Base-by-base conservation (phyloP, 805 yeast species). In the Candida ponderosae region DNA sequence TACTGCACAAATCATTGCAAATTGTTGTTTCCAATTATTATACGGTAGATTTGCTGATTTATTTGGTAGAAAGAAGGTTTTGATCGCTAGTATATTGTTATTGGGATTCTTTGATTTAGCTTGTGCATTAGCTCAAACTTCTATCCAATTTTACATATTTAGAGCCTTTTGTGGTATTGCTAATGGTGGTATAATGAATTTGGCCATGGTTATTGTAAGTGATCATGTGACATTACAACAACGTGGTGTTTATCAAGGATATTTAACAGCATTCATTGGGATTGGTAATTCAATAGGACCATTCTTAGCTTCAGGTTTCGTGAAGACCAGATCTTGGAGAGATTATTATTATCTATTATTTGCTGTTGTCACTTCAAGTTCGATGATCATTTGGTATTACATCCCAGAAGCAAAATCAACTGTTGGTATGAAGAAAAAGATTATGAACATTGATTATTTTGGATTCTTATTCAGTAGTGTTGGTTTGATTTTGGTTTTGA, bases 81-180 rank as follows among this genome's bases (percentile, higher is more conserved):
- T 74, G 34, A 42, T 72, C 32, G 42, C 54, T 5, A 59, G 69
- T 29, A 50, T 72, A 23, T 44, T 46, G 4, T 52, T 71, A 4
- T 54, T 74, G n/a, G 57, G 62, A 6, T 37, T 66, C 11, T 63
- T 69, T 17, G 74, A 72, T 43, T 47, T 74, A 27, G 70, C 68
- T 7, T 66, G 75, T 45, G 75, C 74, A 10, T 66, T 71, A 47
- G 69, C 70, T 17, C 57, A 59, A 39, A 68, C 68, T 4, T 67
- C 70, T 4, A 56, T 66, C 2, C 70, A 70, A 44, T 63, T 74
- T 35, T 73, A 54, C 44, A 60, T 74, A 5, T 72, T 69, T 46
- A 54, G 79, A 35, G 76, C 76, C 0, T 54, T 73, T 37, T 69
- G 76, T 11, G 79, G 80, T 19, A 60, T 74, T 15, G 80, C 77